Conservation (phyloP, 257 asterid species). For the Asclepias syriaca region DNA sequence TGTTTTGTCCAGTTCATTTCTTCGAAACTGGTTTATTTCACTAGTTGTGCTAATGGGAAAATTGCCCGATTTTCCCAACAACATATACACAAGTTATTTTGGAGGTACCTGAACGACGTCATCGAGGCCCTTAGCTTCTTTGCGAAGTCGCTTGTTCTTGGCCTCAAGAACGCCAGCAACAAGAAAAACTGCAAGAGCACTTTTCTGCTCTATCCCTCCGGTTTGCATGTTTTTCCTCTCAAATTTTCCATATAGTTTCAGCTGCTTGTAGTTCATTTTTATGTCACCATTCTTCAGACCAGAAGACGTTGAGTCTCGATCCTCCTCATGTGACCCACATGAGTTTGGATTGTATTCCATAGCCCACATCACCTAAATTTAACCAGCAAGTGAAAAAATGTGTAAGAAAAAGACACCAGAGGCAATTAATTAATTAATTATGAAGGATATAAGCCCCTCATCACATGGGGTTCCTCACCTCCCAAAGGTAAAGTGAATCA, state of each 20-base stretch:
- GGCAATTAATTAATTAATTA: too few species aligned
- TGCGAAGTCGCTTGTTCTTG: conserved; percentile 67
- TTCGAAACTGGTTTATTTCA: too few species aligned
- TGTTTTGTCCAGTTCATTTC: too few species aligned
- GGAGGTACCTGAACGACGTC: conserved; percentile 72
- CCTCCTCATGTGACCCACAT: conserved; percentile 55
- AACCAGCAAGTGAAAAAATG: background rate
- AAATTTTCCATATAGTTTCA: conserved; percentile 79
- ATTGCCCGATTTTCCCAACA: too few species aligned
- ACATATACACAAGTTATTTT: background rate
- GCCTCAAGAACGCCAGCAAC: conserved; percentile 92
- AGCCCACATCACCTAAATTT: conserved; percentile 91
- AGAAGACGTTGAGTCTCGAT: conserved; percentile 30
- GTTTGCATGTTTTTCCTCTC: conserved; percentile 71
- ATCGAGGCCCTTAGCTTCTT: conserved; percentile 91
- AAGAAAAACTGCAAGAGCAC: conserved; percentile 81
- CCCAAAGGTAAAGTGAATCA: conserved; percentile 93
- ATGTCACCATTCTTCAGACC: conserved; percentile 25
- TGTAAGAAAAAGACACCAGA: too few species aligned
- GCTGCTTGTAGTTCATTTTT: conserved; percentile 44
- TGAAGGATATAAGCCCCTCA: too few species aligned
- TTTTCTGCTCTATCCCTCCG: conserved; percentile 66
- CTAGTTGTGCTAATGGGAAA: too few species aligned
- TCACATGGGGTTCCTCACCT: conserved; percentile 46
- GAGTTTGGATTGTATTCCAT: conserved; percentile 91